phyloP scores from a whole-genome alignment of 1,139 yeast species.

The Tardiomyces depauwii region DNA sequence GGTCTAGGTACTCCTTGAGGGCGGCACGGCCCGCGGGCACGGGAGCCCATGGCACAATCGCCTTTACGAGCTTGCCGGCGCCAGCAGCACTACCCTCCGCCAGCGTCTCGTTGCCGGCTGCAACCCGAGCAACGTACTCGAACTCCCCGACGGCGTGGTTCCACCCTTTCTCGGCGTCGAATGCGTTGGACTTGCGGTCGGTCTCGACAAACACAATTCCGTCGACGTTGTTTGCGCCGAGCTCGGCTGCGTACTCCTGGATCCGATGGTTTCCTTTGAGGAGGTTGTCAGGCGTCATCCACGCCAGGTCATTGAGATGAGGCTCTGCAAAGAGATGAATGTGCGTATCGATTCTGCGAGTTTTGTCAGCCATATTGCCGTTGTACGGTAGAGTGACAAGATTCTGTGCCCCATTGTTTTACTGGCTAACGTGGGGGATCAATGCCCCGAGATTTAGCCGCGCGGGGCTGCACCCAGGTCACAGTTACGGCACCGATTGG shows the following conservation, averaged over 20 bases:
- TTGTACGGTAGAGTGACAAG: too few species aligned
- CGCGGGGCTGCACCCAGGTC: too few species aligned
- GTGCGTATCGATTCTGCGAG: constrained; percentile 22
- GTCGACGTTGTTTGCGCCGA: constrained; percentile 4
- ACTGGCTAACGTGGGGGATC: too few species aligned
- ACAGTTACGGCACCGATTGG: too few species aligned
- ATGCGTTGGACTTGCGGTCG: constrained; percentile 16
- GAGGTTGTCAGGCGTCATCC: constrained; percentile 22
- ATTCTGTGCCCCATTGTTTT: too few species aligned
- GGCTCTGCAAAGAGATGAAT: constrained; percentile 22
- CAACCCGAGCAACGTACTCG: constrained; percentile 15
- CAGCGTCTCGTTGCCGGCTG: constrained; percentile 6
- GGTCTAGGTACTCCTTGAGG: constrained; percentile 9
- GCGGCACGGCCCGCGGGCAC: constrained; percentile 1
- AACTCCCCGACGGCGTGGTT: constrained; percentile 20
- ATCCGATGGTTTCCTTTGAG: constrained; percentile 15
- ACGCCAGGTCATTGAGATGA: constrained; percentile 17
- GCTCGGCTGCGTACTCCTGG: constrained; percentile 14
- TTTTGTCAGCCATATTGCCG: too few species aligned
- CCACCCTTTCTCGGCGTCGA: constrained; percentile 12
- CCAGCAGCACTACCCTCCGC: constrained; percentile 3
- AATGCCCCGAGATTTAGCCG: too few species aligned
- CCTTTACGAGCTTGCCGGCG: neutral
- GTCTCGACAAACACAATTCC: constrained; percentile 26
- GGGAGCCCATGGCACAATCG: neutral